Base-by-base conservation (phyloP, 345 rosid species). In the Noccaea caerulescens region DNA sequence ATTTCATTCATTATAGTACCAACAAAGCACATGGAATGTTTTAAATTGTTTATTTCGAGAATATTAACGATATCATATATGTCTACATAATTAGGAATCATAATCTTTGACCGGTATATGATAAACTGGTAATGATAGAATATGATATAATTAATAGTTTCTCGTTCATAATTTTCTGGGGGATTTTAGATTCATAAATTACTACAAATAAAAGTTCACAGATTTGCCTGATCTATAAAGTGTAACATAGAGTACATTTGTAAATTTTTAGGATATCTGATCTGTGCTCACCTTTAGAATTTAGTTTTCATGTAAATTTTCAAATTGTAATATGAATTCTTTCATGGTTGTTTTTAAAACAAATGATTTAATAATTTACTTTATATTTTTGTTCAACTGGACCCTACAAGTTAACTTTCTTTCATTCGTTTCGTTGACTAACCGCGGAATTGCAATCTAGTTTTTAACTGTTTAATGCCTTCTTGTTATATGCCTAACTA, bases 1-100 rank as follows among this genome's bases (percentile, higher is more conserved):
- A 64, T 45, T 72, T 55, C 36, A 13, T 13, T 72, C 23, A 32
- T 39, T 4, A 27, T 34, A 43, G 37, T 20, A 56, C 51, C 64
- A 72, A 64, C 66, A 64, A 39, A 65, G 66, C 77, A 72, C 77
- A 72, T 72, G 77, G 52, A n/a, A 38, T 3, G 32, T 47, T 27
- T 38, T 8, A 32, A 56, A 64, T 33, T 10, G 12, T 20, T 3
- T 72, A 14, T 43, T 41, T 55, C 23, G 39, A 63, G 41, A 43
- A 72, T 54, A 43, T 60, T 60, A 16, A 0, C 18, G 12, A 34
- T 53, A 63, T 36, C 42, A 16, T 16, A 25, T 25, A 63, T 63
- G 64, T 43, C 55, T 53, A 59, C 46, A 16, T 56, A 45, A 41
- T n/a, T n/a, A n/a, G n/a, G n/a, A n/a, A n/a, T n/a, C n/a, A n/a